phyloP scores from a whole-genome alignment of 768 basidiomycete species.

The Phylloporus sp. region DNA sequence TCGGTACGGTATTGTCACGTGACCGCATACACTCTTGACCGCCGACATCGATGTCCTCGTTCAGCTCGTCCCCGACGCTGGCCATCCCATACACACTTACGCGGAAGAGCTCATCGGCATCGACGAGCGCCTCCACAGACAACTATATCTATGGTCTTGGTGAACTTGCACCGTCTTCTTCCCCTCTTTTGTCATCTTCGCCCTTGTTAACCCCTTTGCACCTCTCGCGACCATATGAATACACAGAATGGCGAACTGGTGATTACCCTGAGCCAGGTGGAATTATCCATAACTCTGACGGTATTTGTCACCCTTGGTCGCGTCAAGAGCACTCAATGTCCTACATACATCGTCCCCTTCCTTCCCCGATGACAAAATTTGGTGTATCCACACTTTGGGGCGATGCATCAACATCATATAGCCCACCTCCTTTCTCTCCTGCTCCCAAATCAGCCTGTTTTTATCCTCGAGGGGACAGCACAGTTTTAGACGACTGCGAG shows the following conservation, averaged over 20 bases:
- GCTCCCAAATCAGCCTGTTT: neutral
- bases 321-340: constrained; percentile 1
- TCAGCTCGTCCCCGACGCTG: constrained; percentile 6
- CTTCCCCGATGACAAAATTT: constrained; percentile 19
- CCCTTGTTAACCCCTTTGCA: constrained; percentile 15
- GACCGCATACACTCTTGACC: constrained; percentile 28
- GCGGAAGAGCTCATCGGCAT: constrained; percentile 23
- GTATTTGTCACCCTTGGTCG: constrained; percentile 1
- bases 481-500: constrained; percentile 19
- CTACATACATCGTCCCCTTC: constrained; percentile 7
- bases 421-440: constrained; percentile 2
- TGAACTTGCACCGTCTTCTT: constrained; percentile 9
- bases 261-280: neutral
- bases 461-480: constrained; percentile 13
- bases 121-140: constrained; percentile 6
- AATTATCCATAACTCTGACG: neutral
- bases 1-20: constrained; percentile 22
- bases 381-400: constrained; percentile 1
- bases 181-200: constrained; percentile 20
- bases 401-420: neutral
- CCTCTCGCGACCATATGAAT: constrained; percentile 5
- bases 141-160: neutral
- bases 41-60: constrained; percentile 28
- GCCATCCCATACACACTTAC: constrained; percentile 18
- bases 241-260: constrained; percentile 1